These are phyloP conservation scores for Excoecaria agallocha DNA, from an alignment of 345 rosid genomes.

Conservation along the genomic window DNA sequence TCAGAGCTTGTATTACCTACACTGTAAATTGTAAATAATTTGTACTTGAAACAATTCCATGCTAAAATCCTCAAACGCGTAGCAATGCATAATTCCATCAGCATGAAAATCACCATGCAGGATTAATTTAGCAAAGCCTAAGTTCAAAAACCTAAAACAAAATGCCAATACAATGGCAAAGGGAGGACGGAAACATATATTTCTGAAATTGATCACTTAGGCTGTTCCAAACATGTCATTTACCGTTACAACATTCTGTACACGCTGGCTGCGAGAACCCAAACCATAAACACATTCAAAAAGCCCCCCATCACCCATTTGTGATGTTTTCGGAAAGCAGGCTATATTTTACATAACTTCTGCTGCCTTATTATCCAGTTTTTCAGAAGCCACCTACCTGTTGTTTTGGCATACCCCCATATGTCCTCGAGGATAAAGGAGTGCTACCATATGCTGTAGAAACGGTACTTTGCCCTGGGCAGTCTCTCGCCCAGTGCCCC, in stretches of 20 bases:
- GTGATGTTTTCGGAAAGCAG: conserved; percentile 5
- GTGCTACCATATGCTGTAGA: conserved; percentile 47
- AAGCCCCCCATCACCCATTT: not conserved
- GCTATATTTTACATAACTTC: conserved; percentile 7
- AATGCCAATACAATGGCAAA: not conserved
- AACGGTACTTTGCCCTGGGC: conserved; percentile 40
- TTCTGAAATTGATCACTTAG: not conserved
- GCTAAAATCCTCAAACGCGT: too few relatives aligned
- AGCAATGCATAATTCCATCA: not conserved
- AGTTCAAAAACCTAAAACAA: not conserved
- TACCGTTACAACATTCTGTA: conserved; percentile 10
- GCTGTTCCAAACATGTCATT: not conserved
- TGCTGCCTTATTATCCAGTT: not conserved
- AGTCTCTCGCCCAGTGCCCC: conserved; percentile 71
- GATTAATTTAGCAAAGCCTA: not conserved
- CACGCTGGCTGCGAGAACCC: not conserved
- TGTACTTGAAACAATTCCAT: too few relatives aligned
- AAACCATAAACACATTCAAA: not conserved
- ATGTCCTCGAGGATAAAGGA: conserved; percentile 40
- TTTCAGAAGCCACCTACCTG: conserved; percentile 47
- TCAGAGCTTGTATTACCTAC: too few relatives aligned
- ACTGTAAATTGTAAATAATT: too few relatives aligned
- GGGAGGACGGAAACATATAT: not conserved
- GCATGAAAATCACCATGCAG: not conserved
- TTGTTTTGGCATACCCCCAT: conserved; percentile 45